phyloP scores from a whole-genome alignment of 1,284 basidiomycete species.

The Cerrena zonata region DNA sequence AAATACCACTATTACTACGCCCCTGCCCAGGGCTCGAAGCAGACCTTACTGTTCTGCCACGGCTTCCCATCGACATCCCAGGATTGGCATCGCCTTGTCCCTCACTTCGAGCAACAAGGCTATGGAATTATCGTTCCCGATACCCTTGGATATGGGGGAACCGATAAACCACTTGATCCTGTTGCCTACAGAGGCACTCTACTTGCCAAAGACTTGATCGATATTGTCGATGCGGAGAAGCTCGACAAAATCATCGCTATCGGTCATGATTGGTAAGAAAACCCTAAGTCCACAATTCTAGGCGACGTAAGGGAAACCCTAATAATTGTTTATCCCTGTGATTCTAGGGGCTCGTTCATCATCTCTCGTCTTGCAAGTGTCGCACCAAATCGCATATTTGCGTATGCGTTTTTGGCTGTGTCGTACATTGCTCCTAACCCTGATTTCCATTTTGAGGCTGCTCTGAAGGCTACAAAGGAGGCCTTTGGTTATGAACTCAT shows the following conservation, averaged over 20 bases:
- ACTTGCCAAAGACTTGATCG: slow-evolving; percentile 40
- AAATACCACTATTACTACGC: slow-evolving; percentile 31
- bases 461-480: slow-evolving; percentile 14
- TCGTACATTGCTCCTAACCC: slow-evolving; percentile 14
- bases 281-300: slow-evolving; percentile 21
- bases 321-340: not conserved
- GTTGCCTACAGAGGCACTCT: slow-evolving; percentile 35
- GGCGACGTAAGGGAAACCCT: not conserved
- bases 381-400: slow-evolving; percentile 21
- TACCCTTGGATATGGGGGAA: slow-evolving; percentile 49
- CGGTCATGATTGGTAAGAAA: too few species aligned
- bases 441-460: not conserved
- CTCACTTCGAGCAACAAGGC: slow-evolving; percentile 34
- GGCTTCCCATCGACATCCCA: slow-evolving; percentile 26
- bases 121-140: slow-evolving; percentile 48
- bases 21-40: slow-evolving; percentile 13
- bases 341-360: slow-evolving; percentile 19
- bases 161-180: slow-evolving; percentile 40
- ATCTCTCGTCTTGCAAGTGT: slow-evolving; percentile 21
- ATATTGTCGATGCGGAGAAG: slow-evolving; percentile 28
- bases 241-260: slow-evolving; percentile 19
- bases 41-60: slow-evolving; percentile 26
- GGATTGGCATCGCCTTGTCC: slow-evolving; percentile 27
- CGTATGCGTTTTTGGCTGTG: slow-evolving; percentile 20
- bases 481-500: slow-evolving; percentile 27